Evolutionary conservation across 208 protist species (phyloP), one percentile per base, ranked within the genome.

Genomic region (Porcisia deanei): DNA sequence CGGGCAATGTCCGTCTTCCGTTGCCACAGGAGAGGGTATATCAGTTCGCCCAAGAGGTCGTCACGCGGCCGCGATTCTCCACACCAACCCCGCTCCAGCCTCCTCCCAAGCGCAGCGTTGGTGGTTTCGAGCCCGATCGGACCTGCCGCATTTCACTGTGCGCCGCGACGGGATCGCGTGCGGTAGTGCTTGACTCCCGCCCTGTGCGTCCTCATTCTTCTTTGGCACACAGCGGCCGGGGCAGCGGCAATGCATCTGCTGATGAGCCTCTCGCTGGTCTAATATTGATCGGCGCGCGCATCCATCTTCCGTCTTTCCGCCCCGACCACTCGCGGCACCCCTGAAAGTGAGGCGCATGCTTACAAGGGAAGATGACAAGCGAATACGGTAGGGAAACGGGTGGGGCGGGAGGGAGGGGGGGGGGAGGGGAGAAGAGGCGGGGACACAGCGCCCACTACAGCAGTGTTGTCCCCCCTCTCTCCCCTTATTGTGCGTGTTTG

Each of bases 271-370:
- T 47, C 43, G 9, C 59, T 7, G 77, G 55, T 6, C 65, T 82
- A 30, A 71, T 83, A 34, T 68, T 79, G 22, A 57, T 83, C 8
- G 79, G 79, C 12, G 53, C 20, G 53, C 67, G 69, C 68, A 83
- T 78, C 49, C 73, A 37, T 47, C 73, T 83, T 18, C 79, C 73
- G 18, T 77, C 58, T 22, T 8, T 67, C 25, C 37, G 1, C 47
- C 14, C 34, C 30, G 37, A 16, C 16, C 7, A 61, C 49, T 45
- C 60, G 34, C 80, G 47, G 1, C 63, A 74, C 58, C 18, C 59
- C 22, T 76, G 58, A 74, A 14, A 20, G 49, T 16, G 53, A 16
- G 37, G 10, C 30, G 53, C 37, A 3, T 58, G 8, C 18, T 2
- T 6, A 7, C 12, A 37, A 43, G 12, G 25, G n/a, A 7, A 57